These are phyloP conservation scores for Suhomyces maxii DNA, from an alignment of 1,139 yeast genomes.

Conservation along the genomic window DNA sequence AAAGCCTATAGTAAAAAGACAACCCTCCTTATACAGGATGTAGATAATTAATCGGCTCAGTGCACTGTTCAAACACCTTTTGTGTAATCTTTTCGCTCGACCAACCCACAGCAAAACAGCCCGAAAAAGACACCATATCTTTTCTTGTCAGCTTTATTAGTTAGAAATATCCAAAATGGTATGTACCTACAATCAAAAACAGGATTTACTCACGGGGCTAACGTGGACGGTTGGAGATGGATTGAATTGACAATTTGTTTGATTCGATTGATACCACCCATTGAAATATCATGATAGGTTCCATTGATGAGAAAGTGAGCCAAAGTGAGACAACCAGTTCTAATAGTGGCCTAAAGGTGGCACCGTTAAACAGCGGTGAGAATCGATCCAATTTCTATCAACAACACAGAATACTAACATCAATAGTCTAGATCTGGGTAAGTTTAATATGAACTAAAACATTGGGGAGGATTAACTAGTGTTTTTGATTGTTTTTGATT, in stretches of 20 bases:
- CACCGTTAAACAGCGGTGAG: no score
- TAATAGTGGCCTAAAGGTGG: no score
- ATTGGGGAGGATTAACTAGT: no score
- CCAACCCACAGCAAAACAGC: slow-evolving; percentile 11
- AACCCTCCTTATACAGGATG: no score
- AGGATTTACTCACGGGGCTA: background rate
- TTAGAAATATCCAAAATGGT: slow-evolving; percentile 7
- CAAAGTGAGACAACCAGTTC: no score
- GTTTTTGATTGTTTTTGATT: no score
- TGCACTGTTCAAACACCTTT: background rate
- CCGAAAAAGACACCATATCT: slow-evolving; percentile 10
- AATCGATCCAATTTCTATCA: background rate
- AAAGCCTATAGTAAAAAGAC: no score
- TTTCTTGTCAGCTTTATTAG: slow-evolving; percentile 2
- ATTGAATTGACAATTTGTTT: slow-evolving; percentile 1
- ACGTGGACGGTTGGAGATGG: background rate
- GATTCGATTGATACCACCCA: background rate
- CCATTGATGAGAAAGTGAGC: no score
- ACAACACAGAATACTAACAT: slow-evolving; percentile 11
- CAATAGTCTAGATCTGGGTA: slow-evolving; percentile 69
- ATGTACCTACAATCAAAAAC: slow-evolving; percentile 1
- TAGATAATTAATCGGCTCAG: no score
- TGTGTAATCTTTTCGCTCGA: slow-evolving; percentile 7
- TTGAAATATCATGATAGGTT: no score
- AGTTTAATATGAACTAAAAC: slow-evolving; percentile 21